Percentiles rank a stretch among this genome's conserved stretches.
phyloP scores from a whole-genome alignment of 257 asterid species.

The Solanum rostratum region DNA sequence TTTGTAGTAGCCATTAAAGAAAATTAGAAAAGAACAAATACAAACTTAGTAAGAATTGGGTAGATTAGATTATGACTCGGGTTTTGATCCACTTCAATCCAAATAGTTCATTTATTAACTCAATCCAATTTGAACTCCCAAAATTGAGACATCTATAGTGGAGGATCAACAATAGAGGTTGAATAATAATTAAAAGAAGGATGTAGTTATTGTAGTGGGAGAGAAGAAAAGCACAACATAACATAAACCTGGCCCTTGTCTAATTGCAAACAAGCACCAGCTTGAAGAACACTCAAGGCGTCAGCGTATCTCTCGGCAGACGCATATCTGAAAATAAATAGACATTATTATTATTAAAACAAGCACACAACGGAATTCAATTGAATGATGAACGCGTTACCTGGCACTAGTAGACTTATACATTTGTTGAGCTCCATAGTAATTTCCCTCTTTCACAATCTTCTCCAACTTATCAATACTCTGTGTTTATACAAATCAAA shows the following conservation, averaged over 20 bases:
- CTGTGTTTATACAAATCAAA: slow-evolving; percentile 12
- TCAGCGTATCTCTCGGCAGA: slow-evolving; percentile 53
- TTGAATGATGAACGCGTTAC: neutral
- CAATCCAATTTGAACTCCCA: too few relatives aligned
- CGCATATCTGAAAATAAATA: slow-evolving; percentile 38
- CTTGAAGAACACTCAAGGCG: slow-evolving; percentile 71
- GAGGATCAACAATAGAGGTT: neutral
- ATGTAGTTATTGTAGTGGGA: neutral
- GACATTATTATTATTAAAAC: neutral
- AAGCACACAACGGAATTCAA: neutral
- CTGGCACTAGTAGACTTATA: slow-evolving; percentile 83
- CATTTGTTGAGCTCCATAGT: slow-evolving; percentile 98
- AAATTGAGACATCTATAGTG: too few relatives aligned
- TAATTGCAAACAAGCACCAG: slow-evolving; percentile 88
- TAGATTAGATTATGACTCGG: too few relatives aligned
- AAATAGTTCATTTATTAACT: too few relatives aligned
- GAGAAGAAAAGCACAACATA: neutral
- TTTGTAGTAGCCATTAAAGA: too few relatives aligned
- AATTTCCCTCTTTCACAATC: slow-evolving; percentile 68
- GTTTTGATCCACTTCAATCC: too few relatives aligned
- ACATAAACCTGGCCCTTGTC: slow-evolving; percentile 57
- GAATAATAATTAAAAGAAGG: neutral
- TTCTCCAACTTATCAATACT: slow-evolving; percentile 64
- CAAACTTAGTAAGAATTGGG: too few relatives aligned
- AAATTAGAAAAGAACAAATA: too few relatives aligned